Conservation (phyloP, 2,329 filamentous ascomycete species). For the Alternaria viburni region DNA sequence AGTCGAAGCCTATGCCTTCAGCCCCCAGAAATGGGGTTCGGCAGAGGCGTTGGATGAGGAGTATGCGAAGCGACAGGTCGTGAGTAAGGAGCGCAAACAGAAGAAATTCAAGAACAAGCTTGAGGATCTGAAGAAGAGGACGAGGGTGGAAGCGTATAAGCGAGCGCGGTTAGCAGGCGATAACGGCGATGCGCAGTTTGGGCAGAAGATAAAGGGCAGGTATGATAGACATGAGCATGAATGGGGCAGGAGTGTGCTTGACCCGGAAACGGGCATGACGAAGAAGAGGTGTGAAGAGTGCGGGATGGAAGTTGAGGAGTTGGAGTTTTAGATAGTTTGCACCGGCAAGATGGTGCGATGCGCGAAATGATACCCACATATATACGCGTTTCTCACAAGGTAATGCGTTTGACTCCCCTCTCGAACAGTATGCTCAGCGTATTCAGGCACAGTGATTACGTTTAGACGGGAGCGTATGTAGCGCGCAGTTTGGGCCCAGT, state of each 20-base stretch:
- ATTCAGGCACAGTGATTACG: background rate
- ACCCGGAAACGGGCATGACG: constrained; percentile 72
- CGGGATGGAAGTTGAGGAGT: constrained; percentile 71
- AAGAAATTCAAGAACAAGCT: constrained; percentile 91
- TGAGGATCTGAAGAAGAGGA: constrained; percentile 89
- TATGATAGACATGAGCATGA: constrained; percentile 84
- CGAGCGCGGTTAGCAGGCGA: constrained; percentile 57
- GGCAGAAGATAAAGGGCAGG: constrained; percentile 70
- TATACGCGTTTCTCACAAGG: background rate
- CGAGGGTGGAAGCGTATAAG: constrained; percentile 86
- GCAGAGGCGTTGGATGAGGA: constrained; percentile 85
- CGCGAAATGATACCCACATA: background rate
- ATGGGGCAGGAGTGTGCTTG: constrained; percentile 69
- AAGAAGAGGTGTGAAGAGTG: constrained; percentile 76
- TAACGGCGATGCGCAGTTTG: constrained; percentile 63
- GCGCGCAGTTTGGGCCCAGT: background rate
- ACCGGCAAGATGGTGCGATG: background rate
- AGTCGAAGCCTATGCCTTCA: constrained; percentile 91
- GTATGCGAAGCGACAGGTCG: constrained; percentile 77
- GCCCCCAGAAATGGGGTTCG: constrained; percentile 84
- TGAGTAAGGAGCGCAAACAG: constrained; percentile 86
- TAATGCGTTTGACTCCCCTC: background rate
- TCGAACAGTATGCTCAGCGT: background rate
- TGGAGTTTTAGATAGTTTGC: constrained; percentile 59
- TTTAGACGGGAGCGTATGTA: background rate